Conservation (phyloP, 108 stramenopile species). For the Nitzschia sp. region DNA sequence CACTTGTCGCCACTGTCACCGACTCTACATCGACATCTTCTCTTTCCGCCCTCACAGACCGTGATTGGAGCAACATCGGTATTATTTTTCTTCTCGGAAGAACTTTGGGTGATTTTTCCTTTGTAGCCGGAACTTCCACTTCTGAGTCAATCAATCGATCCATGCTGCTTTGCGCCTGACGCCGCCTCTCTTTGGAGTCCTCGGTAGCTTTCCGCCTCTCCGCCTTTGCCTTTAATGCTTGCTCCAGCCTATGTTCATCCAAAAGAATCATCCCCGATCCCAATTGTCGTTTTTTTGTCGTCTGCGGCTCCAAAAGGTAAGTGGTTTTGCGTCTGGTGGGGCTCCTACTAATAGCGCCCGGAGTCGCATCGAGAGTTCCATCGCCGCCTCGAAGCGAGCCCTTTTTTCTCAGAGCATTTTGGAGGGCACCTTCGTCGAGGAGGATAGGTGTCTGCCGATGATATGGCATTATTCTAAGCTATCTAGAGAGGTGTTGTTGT, state of each 20-base stretch:
- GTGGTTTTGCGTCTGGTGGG: background rate
- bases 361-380: background rate
- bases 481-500: too few relatives aligned
- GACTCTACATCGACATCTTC: too few relatives aligned
- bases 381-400: background rate
- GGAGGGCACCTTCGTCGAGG: slow-evolving; percentile 1
- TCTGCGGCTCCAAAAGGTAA: background rate
- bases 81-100: background rate
- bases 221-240: slow-evolving; percentile 3
- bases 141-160: background rate
- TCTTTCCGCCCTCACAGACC: too few relatives aligned
- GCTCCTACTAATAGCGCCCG: background rate
- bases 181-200: background rate
- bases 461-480: slow-evolving; percentile 10
- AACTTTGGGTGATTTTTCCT: background rate
- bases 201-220: background rate
- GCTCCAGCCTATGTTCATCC: background rate
- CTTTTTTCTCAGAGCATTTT: background rate
- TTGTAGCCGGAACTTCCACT: background rate
- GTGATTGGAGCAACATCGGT: too few relatives aligned
- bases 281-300: background rate
- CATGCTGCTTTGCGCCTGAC: background rate
- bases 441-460: slow-evolving; percentile 3
- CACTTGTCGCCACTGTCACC: too few relatives aligned
- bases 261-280: background rate